Evolutionary conservation across 441 rosid genomes (phyloP).

Genomic region (Melastoma candidum): DNA sequence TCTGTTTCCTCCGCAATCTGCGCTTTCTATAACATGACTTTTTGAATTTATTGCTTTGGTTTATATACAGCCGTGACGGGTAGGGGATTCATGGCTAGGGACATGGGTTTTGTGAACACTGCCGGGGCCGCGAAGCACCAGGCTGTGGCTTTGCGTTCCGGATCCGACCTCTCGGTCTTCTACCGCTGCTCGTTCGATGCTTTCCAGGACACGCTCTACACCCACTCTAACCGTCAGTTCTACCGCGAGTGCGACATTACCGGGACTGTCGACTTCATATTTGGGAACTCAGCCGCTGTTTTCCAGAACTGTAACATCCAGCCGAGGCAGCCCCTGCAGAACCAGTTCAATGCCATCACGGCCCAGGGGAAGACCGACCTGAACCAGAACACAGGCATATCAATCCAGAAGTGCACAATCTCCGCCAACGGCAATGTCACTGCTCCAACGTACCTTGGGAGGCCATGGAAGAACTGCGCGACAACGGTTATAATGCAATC

Average conservation of each 20-base stretch:
- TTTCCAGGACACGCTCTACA: no score
- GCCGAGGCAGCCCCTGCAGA: constrained; percentile 4
- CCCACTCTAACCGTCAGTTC: constrained; percentile 11
- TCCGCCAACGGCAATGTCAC: neutral
- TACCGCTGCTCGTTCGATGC: no score
- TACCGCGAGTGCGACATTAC: constrained; percentile 23
- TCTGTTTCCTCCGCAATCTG: no score
- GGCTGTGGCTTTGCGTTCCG: no score
- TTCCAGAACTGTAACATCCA: constrained; percentile 26
- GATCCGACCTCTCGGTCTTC: no score
- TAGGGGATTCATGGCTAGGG: no score
- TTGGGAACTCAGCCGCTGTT: constrained; percentile 29
- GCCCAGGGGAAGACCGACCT: constrained; percentile 21
- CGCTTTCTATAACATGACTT: no score
- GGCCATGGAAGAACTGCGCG: constrained; percentile 18
- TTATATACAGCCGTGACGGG: no score
- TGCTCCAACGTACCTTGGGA: constrained; percentile 6
- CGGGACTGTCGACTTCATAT: constrained; percentile 33
- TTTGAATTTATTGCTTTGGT: no score
- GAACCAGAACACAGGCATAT: constrained; percentile 4
- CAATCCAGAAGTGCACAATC: constrained; percentile 14
- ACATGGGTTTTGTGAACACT: no score
- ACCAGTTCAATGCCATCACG: constrained; percentile 22
- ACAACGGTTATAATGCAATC: constrained; percentile 15
- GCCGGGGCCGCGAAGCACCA: no score